Conservation (phyloP, 495 filamentous ascomycete species). For the Aspergillus bridgeri region DNA sequence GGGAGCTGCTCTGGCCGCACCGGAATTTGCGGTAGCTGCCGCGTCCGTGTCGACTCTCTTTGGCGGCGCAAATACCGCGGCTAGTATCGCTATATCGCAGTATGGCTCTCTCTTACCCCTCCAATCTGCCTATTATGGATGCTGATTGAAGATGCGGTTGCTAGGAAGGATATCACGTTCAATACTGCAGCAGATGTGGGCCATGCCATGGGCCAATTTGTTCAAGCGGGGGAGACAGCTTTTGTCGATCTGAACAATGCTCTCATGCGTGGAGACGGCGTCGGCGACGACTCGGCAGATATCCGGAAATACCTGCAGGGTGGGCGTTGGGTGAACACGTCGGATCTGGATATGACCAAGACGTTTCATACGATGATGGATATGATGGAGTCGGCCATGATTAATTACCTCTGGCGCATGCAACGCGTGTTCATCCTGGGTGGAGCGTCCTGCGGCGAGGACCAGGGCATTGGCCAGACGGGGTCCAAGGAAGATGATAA, state of each 20-base stretch:
- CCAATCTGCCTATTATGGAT: not conserved
- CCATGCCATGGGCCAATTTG: not conserved
- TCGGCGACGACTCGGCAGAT: not conserved
- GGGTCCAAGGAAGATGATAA: not conserved
- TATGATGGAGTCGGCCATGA: not conserved
- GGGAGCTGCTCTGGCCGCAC: not conserved
- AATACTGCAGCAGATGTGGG: not conserved
- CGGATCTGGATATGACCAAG: not conserved
- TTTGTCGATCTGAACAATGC: not conserved
- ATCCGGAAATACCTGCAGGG: not conserved
- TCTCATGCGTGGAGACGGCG: not conserved
- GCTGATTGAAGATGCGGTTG: not conserved
- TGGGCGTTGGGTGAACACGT: not conserved
- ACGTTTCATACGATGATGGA: not conserved
- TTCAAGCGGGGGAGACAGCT: not conserved
- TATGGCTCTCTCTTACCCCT: not conserved
- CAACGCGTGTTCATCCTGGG: not conserved
- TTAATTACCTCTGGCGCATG: not conserved
- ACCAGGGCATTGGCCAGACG: conserved; percentile 1
- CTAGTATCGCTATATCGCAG: not conserved
- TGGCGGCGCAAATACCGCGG: not conserved
- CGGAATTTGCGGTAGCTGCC: not conserved
- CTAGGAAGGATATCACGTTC: not conserved
- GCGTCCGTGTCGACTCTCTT: not conserved
- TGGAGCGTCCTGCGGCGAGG: not conserved